Base-by-base conservation (phyloP, 176 grass and related monocot species). In the Triticum turgidum region DNA sequence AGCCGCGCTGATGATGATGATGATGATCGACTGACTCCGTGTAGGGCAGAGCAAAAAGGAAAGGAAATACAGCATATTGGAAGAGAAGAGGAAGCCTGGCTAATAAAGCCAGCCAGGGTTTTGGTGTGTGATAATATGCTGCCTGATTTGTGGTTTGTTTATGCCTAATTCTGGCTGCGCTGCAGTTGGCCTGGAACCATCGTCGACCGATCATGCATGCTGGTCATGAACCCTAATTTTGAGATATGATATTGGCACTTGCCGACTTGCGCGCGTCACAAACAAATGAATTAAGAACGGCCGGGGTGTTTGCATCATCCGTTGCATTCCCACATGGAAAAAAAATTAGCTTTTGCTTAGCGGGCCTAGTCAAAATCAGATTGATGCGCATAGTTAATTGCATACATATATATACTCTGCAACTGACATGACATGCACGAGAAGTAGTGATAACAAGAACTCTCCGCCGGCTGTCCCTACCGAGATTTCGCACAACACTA, bases 61-160 rank as follows among this genome's bases (percentile, higher is more conserved):
- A 6, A 42, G 3, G 5, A n/a, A 6, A 30, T 30, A 30, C 29
- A 2, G 2, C 29, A 34, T 34, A 38, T 38, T 54, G 18, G 17
- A 3, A 51, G 66, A 59, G 8, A 10, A 61, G 44, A 38, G 17
- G 72, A 70, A 82, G 56, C 33, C 54, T 34, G 64, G 80, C 80
- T 90, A 87, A 83, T 73, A 90, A 90, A 72, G 74, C 56, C 74
- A 71, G 80, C 42, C 80, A 74, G 42, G 30, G 32, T 78, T 86
- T 86, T 56, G 32, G 32, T 61, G 81, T 21, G 1, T 29, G 79
- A n/a, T 54, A 74, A 74, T 24, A n/a, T 34, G 52, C 20, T 42
- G 49, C 21, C 51, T 64, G 72, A 65, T 90, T 61, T 73, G 71
- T 78, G 73, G 20, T 59, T 76, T 75, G 34, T 49, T 49, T 71